phyloP scores from a whole-genome alignment of 768 basidiomycete genomes.

The Boletus speciosus region DNA sequence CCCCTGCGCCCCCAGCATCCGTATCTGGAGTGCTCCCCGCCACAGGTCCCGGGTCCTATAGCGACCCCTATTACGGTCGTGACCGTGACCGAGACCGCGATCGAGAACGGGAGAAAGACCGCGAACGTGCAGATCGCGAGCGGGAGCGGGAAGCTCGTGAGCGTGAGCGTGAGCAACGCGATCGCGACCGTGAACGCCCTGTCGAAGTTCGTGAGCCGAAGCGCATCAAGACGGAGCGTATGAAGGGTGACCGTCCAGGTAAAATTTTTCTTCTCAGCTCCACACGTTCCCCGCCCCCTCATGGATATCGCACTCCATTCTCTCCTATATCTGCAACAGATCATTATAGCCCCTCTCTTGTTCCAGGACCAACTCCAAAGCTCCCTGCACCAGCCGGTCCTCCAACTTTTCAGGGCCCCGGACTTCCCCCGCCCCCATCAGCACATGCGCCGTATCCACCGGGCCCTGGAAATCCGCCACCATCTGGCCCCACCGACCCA shows the following conservation, averaged over 20 bases:
- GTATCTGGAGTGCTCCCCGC: slow-evolving; percentile 29
- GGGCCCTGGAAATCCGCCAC: slow-evolving; percentile 32
- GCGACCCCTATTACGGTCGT: slow-evolving; percentile 38
- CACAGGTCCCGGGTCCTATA: slow-evolving; percentile 32
- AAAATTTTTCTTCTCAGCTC: slow-evolving; percentile 26
- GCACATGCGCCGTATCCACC: slow-evolving; percentile 31
- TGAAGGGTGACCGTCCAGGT: slow-evolving; percentile 45
- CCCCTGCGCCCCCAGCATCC: slow-evolving; percentile 29
- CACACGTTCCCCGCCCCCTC: slow-evolving; percentile 32
- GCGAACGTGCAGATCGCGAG: slow-evolving; percentile 38
- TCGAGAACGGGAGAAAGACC: slow-evolving; percentile 41
- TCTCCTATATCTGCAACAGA: slow-evolving; percentile 28
- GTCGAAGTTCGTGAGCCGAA: slow-evolving; percentile 55
- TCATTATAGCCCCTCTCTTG: slow-evolving; percentile 35
- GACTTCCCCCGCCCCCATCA: slow-evolving; percentile 34
- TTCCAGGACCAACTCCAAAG: slow-evolving; percentile 40
- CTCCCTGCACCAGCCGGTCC: slow-evolving; percentile 28
- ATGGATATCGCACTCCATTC: slow-evolving; percentile 26
- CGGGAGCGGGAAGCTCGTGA: slow-evolving; percentile 37
- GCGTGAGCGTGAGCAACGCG: slow-evolving; percentile 36
- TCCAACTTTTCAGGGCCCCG: slow-evolving; percentile 34
- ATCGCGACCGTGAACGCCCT: slow-evolving; percentile 46
- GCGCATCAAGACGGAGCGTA: slow-evolving; percentile 53
- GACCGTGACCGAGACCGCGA: slow-evolving; percentile 39
- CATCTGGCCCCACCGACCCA: slow-evolving; percentile 27